Conservation (phyloP, 129 eudicot genomes). For the Saussurea involucrata region DNA sequence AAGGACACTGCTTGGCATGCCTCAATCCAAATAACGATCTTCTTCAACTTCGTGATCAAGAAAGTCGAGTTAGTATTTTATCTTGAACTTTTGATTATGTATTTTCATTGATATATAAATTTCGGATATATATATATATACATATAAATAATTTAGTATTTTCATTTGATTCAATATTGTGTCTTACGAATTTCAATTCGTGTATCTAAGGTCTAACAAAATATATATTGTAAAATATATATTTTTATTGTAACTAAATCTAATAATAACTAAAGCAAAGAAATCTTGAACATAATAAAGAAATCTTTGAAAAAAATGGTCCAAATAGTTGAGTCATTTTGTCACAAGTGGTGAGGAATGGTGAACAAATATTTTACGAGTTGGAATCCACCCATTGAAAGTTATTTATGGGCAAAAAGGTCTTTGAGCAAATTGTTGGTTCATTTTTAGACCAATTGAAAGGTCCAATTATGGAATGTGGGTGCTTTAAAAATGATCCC, state of each 20-base stretch:
- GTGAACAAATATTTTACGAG: conserved; percentile 16
- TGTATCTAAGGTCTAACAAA: too few relatives aligned
- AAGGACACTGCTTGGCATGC: too few relatives aligned
- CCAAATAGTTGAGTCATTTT: conserved; percentile 6
- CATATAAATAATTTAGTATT: too few relatives aligned
- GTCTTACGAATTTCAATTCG: too few relatives aligned
- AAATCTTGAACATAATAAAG: background rate
- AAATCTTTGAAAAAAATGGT: background rate
- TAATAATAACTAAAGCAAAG: background rate
- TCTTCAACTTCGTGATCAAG: too few relatives aligned
- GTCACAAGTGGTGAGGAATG: conserved; percentile 27
- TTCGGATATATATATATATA: too few relatives aligned
- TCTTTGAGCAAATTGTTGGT: conserved; percentile 10
- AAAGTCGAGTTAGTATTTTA: too few relatives aligned
- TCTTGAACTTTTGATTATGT: too few relatives aligned
- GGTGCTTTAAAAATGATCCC: conserved; percentile 1
- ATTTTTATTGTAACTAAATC: background rate
- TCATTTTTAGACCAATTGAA: conserved; percentile 19
- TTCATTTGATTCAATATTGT: too few relatives aligned
- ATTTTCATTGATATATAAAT: too few relatives aligned
- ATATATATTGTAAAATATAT: too few relatives aligned
- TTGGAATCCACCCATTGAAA: conserved; percentile 17
- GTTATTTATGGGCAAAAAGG: conserved; percentile 17
- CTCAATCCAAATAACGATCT: too few relatives aligned
- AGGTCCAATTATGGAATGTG: conserved; percentile 9